Base-by-base conservation (phyloP, 305 asterid genomes). In the Andrographis paniculata region DNA sequence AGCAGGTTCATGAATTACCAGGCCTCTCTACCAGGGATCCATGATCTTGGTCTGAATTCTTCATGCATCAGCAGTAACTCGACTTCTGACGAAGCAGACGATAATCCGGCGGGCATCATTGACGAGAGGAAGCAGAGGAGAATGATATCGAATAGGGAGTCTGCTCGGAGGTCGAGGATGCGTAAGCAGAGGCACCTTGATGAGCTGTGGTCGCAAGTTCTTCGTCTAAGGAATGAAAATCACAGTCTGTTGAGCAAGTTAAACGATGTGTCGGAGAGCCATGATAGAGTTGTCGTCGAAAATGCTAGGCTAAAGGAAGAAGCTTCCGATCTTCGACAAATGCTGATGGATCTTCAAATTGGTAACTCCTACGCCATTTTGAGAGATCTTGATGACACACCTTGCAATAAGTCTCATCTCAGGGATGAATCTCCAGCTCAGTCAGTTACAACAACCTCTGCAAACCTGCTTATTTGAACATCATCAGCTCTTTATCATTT, bases 121-220 rank as follows among this genome's bases (percentile, higher is more conserved):
- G 82, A 75, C 19, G 94, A 83, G 64, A 65, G 94, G 36, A 79
- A 66, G 63, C 67, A 68, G 14, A 62, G 98, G 56, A 62, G 98
- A 49, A 91, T 82, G 95, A 80, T 86, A 67, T 91, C 98, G 1
- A 89, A 82, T 52, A 58, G 96, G 27, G 96, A 86, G 63, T 89
- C 98, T 0, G 98, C 98, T 0, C 49, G 98, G 17, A 73, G 98
- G 62, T 89, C 98, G 1, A 76, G 98, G 70, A 89, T 86, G 96
- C 61, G 98, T 21, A 89, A 89, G 50, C 96, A 86, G 69, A 78
- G 77, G 60, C 96, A 89, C 53, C 94, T 89, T 7, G 93, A 86
- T 33, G 96, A 86, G 68, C 78, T 91, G 1, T 66, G 86, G 89
- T 70, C 87, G 0, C 98, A 91, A 64, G 92, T 86, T n/a, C 57